Evolutionary conservation across 768 basidiomycete species (phyloP), one percentile per base, ranked within the genome.

Genomic region (Strobilomyces echinocephalus): DNA sequence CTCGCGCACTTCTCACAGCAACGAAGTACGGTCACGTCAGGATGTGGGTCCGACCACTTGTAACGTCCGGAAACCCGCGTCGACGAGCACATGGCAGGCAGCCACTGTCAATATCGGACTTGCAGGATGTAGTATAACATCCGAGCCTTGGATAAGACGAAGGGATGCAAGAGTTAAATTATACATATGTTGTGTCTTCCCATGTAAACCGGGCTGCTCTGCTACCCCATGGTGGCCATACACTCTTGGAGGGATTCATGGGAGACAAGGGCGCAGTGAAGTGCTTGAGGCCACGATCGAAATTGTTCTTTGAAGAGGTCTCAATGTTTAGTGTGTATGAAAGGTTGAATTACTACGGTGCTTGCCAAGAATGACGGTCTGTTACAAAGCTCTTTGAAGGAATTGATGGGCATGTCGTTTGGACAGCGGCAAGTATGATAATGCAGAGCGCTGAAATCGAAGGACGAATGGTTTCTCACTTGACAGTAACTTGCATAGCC

Each of bases 1-100:
- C 88, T 1, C 82, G 84, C 2, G 83, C 80, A 21, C 70, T 99
- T 20, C 67, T 95, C 28, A 94, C 92, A 0, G 79, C 84, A n/a
- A 85, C 85, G 3, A 88, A 88, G 62, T 71, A 71, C 2, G 92
- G 92, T 0, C 77, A 83, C 50, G 79, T 95, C 61, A 91, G 86
- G 68, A 74, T 93, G 49, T 98, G 92, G 91, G 79, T 91, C 30
- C 76, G 88, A 20, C 89, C 89, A 16, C 76, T 91, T 38, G 79
- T 79, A 3, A 70, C 72, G 3, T 53, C 58, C 28, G 60, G 57
- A 7, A 62, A 57, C 38, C 26, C 59, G 7, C 68, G 61, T 40
- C 62, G 69, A 33, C 62, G 68, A 49, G 56, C 60, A 21, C 65
- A 72, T 42, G 60, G 57, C n/a, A 69, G 63, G 21, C 70, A 70